A percentile compares a stretch with the other conserved stretches of the same genome.
These are phyloP conservation scores for Bruguiera gymnorhiza DNA, from an alignment of 345 rosid genomes.

Conservation along the genomic window DNA sequence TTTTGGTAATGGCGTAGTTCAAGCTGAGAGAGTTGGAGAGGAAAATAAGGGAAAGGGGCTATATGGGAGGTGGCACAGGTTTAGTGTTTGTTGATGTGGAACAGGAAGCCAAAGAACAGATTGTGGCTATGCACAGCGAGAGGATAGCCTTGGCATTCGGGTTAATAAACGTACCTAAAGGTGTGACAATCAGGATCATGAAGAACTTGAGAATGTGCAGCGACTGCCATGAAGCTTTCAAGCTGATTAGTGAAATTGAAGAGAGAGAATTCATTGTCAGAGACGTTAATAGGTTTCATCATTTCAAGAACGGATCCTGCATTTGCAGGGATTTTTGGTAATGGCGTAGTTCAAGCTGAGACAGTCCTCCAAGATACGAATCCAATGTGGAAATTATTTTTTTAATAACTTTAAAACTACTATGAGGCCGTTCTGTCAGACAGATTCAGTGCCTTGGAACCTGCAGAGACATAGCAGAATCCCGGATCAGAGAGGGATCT, in stretches of 20 bases:
- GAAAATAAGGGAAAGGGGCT: conserved; percentile 60
- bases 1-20: conserved; percentile 46
- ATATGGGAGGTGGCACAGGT: conserved; percentile 35
- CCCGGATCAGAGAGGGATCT: no score
- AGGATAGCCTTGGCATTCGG: conserved; percentile 65
- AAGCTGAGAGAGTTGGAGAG: conserved; percentile 50
- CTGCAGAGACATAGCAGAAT: no score
- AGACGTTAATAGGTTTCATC: conserved; percentile 76
- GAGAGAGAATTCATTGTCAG: conserved; percentile 61
- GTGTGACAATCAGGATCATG: conserved; percentile 49
- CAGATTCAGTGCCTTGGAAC: no score
- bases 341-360: not conserved
- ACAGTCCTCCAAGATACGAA: no score
- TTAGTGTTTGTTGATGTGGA: conserved; percentile 60
- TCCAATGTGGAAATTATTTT: no score
- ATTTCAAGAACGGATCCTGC: conserved; percentile 53
- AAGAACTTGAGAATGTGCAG: conserved; percentile 75
- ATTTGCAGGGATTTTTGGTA: conserved; percentile 67
- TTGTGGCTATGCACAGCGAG: conserved; percentile 65
- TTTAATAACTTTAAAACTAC: no score
- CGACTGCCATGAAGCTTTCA: conserved; percentile 71
- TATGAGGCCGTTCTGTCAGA: no score
- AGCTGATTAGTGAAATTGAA: conserved; percentile 55
- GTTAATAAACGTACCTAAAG: conserved; percentile 43
- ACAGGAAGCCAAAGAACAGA: conserved; percentile 57